phyloP scores from a whole-genome alignment of 768 basidiomycete genomes.

The Suillus sp. region DNA sequence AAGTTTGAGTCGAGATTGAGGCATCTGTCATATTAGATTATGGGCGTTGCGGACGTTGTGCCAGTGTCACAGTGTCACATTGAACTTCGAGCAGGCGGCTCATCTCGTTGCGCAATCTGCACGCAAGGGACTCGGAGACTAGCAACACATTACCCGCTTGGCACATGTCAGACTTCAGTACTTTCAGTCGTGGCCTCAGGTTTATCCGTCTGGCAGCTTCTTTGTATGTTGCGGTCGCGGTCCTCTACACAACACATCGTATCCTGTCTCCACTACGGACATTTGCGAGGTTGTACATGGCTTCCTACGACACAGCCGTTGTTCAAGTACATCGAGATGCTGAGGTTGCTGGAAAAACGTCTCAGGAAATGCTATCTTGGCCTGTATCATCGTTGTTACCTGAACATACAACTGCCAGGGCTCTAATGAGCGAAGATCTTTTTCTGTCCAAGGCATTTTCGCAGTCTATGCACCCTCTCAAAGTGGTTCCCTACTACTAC shows the following conservation, averaged over 20 bases:
- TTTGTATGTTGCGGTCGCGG: conserved; percentile 29
- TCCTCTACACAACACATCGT: conserved; percentile 35
- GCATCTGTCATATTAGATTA: neutral
- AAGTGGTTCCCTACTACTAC: conserved; percentile 82
- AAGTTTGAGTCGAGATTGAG: conserved; percentile 5
- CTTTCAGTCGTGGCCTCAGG: conserved; percentile 1
- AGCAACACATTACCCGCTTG: neutral
- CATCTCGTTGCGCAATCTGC: conserved; percentile 15
- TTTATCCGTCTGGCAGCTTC: conserved; percentile 11
- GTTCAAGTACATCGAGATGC: conserved; percentile 3
- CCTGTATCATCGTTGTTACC: conserved; percentile 11
- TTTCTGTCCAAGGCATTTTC: conserved; percentile 74
- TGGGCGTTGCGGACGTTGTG: neutral
- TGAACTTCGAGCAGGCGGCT: no score
- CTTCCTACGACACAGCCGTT: conserved; percentile 1
- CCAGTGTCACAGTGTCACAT: no score
- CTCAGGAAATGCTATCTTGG: conserved; percentile 28
- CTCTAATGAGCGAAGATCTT: conserved; percentile 45
- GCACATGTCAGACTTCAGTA: conserved; percentile 5
- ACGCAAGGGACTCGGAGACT: conserved; percentile 18
- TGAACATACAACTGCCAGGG: neutral
- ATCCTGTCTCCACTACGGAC: conserved; percentile 19
- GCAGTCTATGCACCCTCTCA: conserved; percentile 68
- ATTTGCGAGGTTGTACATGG: neutral
- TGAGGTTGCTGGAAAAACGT: conserved; percentile 8